A percentile compares a stretch with the other conserved stretches of the same genome.
phyloP scores from a whole-genome alignment of 1,284 basidiomycete genomes.

The Tylopilus sp. region DNA sequence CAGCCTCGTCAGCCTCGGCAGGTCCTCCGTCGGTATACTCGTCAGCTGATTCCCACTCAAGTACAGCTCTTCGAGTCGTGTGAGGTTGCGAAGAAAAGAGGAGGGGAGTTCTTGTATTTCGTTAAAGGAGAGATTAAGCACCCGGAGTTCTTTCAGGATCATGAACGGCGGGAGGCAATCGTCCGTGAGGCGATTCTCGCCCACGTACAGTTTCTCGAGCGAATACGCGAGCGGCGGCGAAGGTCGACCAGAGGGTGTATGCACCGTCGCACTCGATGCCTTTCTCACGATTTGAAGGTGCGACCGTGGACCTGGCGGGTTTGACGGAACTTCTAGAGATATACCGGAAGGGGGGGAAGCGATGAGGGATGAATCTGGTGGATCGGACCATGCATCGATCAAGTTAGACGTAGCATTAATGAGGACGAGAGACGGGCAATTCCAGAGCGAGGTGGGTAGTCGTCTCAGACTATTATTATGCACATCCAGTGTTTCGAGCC shows the following conservation, averaged over 20 bases:
- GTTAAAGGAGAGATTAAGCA: constrained; percentile 95
- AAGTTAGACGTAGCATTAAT: constrained; percentile 93
- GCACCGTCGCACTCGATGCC: constrained; percentile 24
- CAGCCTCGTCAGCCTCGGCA: constrained; percentile 68
- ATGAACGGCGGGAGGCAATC: constrained; percentile 77
- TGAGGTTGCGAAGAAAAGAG: constrained; percentile 72
- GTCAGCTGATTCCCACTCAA: constrained; percentile 93
- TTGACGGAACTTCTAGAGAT: constrained; percentile 23
- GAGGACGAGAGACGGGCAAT: constrained; percentile 69
- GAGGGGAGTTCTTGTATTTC: constrained; percentile 88
- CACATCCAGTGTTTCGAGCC: constrained; percentile 77
- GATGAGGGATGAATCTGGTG: constrained; percentile 36
- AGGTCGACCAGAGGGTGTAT: constrained; percentile 26
- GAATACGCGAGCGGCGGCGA: constrained; percentile 72
- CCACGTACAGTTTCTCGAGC: constrained; percentile 79
- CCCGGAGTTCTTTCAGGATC: constrained; percentile 72
- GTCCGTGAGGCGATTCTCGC: constrained; percentile 88
- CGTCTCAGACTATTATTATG: constrained; percentile 91
- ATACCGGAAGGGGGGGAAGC: constrained; percentile 12
- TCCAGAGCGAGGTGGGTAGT: constrained; percentile 81
- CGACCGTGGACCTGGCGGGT: constrained; percentile 14
- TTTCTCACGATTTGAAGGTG: constrained; percentile 28
- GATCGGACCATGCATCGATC: constrained; percentile 72
- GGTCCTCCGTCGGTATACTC: constrained; percentile 85
- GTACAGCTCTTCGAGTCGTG: constrained; percentile 81